These are phyloP conservation scores for Lasiosphaeria miniovina DNA, from an alignment of 495 filamentous ascomycete genomes.

Conservation along the genomic window DNA sequence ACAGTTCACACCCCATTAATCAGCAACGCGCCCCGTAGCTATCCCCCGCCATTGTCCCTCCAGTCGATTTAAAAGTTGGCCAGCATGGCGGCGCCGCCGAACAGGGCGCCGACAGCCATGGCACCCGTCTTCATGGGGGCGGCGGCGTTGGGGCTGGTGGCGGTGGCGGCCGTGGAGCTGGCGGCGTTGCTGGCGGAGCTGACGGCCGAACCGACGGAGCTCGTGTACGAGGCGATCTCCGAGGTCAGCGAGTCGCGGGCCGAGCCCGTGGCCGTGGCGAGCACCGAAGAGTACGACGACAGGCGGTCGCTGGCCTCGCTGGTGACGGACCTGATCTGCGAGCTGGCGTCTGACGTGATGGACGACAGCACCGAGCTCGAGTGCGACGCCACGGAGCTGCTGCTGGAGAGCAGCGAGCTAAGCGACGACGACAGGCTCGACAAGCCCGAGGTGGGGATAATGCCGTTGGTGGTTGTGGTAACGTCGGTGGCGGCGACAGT, in stretches of 20 bases:
- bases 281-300: constrained; percentile 18
- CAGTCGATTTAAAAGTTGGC: constrained; percentile 23
- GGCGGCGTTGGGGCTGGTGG: constrained; percentile 14
- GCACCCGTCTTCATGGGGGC: constrained; percentile 32
- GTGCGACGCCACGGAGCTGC: constrained; percentile 10
- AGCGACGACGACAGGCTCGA: constrained; percentile 19
- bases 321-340: constrained; percentile 17
- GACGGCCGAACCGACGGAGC: constrained; percentile 14
- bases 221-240: constrained; percentile 17
- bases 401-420: constrained; percentile 15
- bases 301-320: constrained; percentile 15
- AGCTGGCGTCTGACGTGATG: constrained; percentile 16
- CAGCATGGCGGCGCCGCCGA: constrained; percentile 34
- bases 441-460: constrained; percentile 11
- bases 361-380: constrained; percentile 11
- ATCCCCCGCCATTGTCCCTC: too few relatives aligned
- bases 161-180: constrained; percentile 3
- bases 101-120: constrained; percentile 35
- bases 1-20: neutral
- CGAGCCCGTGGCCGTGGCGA: constrained; percentile 28
- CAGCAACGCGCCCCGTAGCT: too few relatives aligned
- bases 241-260: constrained; percentile 22
- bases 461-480: too few relatives aligned
- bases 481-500: constrained; percentile 10
- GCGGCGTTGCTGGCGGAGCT: constrained; percentile 18